A percentile compares a stretch with the other conserved stretches of the same genome.
These are phyloP conservation scores for Erythrophleum ivorense DNA, from an alignment of 331 rosid genomes.

Conservation along the genomic window DNA sequence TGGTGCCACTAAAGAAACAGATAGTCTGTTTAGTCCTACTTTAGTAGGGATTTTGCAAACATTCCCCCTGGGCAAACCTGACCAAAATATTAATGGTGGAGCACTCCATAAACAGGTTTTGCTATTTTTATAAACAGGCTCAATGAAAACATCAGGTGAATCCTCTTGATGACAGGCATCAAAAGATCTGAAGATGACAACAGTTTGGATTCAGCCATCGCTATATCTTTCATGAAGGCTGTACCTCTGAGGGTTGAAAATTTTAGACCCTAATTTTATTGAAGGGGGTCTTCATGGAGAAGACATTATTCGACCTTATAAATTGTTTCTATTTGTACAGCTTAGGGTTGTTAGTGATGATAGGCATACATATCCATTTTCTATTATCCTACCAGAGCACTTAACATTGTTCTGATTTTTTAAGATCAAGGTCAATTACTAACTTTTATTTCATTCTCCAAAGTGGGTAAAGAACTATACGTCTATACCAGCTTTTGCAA, in stretches of 20 bases:
- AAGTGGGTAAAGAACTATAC: slow-evolving; percentile 38
- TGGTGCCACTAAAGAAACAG: slow-evolving; percentile 31
- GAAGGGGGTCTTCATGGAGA: slow-evolving; percentile 45
- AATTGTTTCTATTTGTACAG: slow-evolving; percentile 68
- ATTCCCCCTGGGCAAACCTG: slow-evolving; percentile 34
- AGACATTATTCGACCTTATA: slow-evolving; percentile 55
- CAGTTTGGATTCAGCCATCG: slow-evolving; percentile 43
- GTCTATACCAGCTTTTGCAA: slow-evolving; percentile 28
- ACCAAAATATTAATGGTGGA: slow-evolving; percentile 26
- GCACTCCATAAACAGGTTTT: slow-evolving; percentile 19
- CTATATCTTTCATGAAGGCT: slow-evolving; percentile 54
- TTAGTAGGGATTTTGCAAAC: slow-evolving; percentile 31
- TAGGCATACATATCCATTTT: slow-evolving; percentile 53
- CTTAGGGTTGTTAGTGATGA: slow-evolving; percentile 65
- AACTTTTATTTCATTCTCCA: slow-evolving; percentile 43
- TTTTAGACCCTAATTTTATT: slow-evolving; percentile 56
- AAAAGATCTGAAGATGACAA: slow-evolving; percentile 45
- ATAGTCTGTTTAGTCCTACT: slow-evolving; percentile 14
- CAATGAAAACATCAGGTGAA: slow-evolving; percentile 24
- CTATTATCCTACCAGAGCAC: slow-evolving; percentile 39
- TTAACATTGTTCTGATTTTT: slow-evolving; percentile 42
- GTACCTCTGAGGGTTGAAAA: slow-evolving; percentile 49
- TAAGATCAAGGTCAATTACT: slow-evolving; percentile 45
- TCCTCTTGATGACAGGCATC: neutral
- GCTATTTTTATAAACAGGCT: neutral